These are phyloP conservation scores for Stagonosporopsis tanaceti DNA, from an alignment of 2,329 filamentous ascomycete species.

Conservation along the genomic window DNA sequence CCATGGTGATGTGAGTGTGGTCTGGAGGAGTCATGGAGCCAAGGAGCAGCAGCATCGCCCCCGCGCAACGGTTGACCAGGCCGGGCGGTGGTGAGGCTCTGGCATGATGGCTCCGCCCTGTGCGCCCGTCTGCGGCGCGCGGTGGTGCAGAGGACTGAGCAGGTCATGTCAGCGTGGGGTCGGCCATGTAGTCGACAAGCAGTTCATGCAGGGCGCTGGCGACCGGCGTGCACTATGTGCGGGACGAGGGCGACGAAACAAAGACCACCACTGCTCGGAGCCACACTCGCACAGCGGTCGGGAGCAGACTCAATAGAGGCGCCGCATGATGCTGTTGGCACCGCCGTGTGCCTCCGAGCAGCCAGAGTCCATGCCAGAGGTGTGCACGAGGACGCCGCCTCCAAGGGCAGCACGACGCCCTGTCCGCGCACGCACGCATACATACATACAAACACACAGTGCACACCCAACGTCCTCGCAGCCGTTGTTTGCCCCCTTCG, in stretches of 20 bases:
- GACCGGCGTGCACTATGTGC: constrained; percentile 18
- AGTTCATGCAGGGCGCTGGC: constrained; percentile 27
- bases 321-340: constrained; percentile 7
- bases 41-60: background rate
- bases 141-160: constrained; percentile 9
- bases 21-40: constrained; percentile 4
- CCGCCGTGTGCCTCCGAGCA: constrained; percentile 1
- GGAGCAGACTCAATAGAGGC: too few species aligned
- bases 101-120: background rate
- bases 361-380: constrained; percentile 16
- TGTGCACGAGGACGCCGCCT: constrained; percentile 15
- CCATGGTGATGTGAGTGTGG: background rate
- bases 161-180: constrained; percentile 17
- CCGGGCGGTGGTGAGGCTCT: constrained; percentile 14
- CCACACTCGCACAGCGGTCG: too few species aligned
- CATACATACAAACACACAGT: background rate
- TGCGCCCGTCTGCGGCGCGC: constrained; percentile 2
- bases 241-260: constrained; percentile 14
- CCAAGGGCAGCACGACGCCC: constrained; percentile 1
- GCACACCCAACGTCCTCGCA: too few species aligned
- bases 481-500: too few species aligned
- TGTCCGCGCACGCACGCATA: background rate
- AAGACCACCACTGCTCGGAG: background rate
- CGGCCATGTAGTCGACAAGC: constrained; percentile 3
- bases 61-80: background rate